Conservation (phyloP, 441 rosid genomes). For the Daphne laureola region DNA sequence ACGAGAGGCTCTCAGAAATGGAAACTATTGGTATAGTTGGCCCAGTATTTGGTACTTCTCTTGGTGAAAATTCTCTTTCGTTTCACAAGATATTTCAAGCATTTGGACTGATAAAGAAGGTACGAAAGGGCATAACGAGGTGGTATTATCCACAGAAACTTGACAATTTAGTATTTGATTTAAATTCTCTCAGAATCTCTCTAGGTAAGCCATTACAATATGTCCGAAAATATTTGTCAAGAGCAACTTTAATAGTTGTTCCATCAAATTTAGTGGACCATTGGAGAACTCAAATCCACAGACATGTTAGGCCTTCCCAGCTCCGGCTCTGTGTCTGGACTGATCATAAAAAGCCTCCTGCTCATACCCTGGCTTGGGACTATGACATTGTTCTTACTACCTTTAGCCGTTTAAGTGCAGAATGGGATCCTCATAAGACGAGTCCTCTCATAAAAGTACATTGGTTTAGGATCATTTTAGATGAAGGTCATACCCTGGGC, state of each 20-base stretch:
- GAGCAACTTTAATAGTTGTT: constrained; percentile 84
- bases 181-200: constrained; percentile 74
- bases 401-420: constrained; percentile 89
- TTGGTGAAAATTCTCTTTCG: constrained; percentile 30
- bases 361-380: constrained; percentile 94
- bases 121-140: constrained; percentile 51
- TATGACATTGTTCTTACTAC: constrained; percentile 91
- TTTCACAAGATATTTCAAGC: constrained; percentile 66
- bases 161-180: constrained; percentile 77
- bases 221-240: constrained; percentile 74
- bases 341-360: constrained; percentile 53
- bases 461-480: constrained; percentile 90
- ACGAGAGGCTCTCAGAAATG: constrained; percentile 72
- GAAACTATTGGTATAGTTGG: constrained; percentile 71
- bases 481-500: constrained; percentile 98
- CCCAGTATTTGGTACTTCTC: constrained; percentile 44
- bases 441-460: constrained; percentile 92
- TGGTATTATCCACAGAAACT: constrained; percentile 78
- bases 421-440: constrained; percentile 72
- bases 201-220: constrained; percentile 71
- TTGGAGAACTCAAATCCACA: constrained; percentile 83
- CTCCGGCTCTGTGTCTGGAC: constrained; percentile 72
- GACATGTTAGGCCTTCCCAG: constrained; percentile 74
- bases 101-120: constrained; percentile 67
- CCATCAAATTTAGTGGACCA: constrained; percentile 84